These are phyloP conservation scores for Claviceps quebecensis DNA, from an alignment of 2,329 filamentous ascomycete species.

Conservation along the genomic window DNA sequence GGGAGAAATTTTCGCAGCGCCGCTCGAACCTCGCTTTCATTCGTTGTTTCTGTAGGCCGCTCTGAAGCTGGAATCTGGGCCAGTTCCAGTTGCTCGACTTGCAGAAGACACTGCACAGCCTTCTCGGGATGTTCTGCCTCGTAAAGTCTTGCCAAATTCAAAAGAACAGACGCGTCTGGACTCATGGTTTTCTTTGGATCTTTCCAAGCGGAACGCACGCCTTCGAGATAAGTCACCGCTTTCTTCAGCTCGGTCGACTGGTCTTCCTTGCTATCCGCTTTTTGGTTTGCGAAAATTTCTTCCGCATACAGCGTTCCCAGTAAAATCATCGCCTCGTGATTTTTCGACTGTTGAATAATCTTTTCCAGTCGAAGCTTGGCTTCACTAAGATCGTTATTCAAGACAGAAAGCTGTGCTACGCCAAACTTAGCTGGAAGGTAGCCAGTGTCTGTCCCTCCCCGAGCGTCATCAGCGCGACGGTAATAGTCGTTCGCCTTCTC, in stretches of 20 bases:
- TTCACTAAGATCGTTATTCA: slow-evolving; percentile 73
- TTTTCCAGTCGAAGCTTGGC: slow-evolving; percentile 91
- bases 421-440: slow-evolving; percentile 94
- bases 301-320: slow-evolving; percentile 88
- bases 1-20: slow-evolving; percentile 65
- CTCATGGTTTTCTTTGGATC: slow-evolving; percentile 73
- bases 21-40: slow-evolving; percentile 45
- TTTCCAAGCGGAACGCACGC: slow-evolving; percentile 79
- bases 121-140: slow-evolving; percentile 78
- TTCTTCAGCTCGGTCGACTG: slow-evolving; percentile 76
- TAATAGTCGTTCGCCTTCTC: slow-evolving; percentile 76
- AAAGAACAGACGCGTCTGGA: slow-evolving; percentile 72
- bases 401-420: slow-evolving; percentile 72
- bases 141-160: slow-evolving; percentile 86
- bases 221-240: slow-evolving; percentile 71
- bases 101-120: slow-evolving; percentile 78
- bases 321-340: slow-evolving; percentile 79
- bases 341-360: slow-evolving; percentile 74
- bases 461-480: slow-evolving; percentile 75
- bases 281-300: slow-evolving; percentile 73
- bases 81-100: slow-evolving; percentile 82
- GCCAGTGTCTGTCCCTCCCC: slow-evolving; percentile 80
- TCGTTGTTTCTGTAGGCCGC: slow-evolving; percentile 37
- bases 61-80: slow-evolving; percentile 63
- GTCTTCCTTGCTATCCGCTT: slow-evolving; percentile 64